Evolutionary conservation across 2,329 filamentous ascomycete species (phyloP), one percentile per base, ranked within the genome.

Genomic region (Pestalotiopsis fici): DNA sequence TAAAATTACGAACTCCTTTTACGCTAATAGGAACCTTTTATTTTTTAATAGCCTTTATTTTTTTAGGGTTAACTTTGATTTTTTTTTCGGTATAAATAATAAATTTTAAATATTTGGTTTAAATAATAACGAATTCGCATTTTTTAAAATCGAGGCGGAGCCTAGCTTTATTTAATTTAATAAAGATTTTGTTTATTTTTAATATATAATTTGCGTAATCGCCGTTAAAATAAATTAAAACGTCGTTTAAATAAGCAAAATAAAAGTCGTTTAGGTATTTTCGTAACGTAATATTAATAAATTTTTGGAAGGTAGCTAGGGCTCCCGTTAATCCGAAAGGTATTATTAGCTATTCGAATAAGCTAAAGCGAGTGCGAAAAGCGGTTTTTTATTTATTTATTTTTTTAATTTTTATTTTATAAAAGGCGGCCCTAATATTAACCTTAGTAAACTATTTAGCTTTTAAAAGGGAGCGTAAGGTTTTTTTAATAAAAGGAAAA

Each of bases 311-410:
- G 7, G 23, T 60, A 60, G n/a, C 12, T n/a, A n/a, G n/a, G n/a
- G n/a, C n/a, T n/a, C n/a, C n/a, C n/a, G n/a, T n/a, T n/a, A n/a
- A n/a, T n/a, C n/a, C n/a, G n/a, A n/a, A n/a, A n/a, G n/a, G n/a
- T n/a, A n/a, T n/a, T n/a, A n/a, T n/a, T n/a, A n/a, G 25, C n/a
- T 63, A 63, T 28, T 63, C 18, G 18, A 63, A 63, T 23, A 39
- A 27, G 4, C 31, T 47, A 47, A 23, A 63, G 18, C 27, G 25
- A 50, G 15, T 63, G 11, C 9, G 2, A 28, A 63, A 50, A 3
- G 18, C 15, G 3, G 12, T 63, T 50, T 43, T 63, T 9, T 28
- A 63, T 47, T 63, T 25, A n/a, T 63, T 27, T 63, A n/a, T n/a
- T n/a, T 15, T 63, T 50, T 18, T 27, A 59, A 59, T n/a, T 59